Base-by-base conservation (phyloP, 352 stramenopile genomes). In the Globisporangium uncinulatum region DNA sequence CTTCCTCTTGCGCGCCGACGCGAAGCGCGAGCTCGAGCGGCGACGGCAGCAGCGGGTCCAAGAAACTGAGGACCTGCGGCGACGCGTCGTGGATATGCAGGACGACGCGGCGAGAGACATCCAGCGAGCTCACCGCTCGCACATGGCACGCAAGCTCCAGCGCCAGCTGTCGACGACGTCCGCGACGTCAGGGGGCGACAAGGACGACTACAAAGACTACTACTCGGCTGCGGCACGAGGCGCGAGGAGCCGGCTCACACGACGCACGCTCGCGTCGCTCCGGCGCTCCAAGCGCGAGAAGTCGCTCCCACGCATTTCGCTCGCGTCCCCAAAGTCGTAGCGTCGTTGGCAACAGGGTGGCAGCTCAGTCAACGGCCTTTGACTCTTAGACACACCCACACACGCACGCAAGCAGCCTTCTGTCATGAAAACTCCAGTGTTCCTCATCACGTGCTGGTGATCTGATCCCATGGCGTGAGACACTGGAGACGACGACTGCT, bases 261-360 rank as follows among this genome's bases (percentile, higher is more conserved):
- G 65, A 17, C 60, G 70, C 17, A 62, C 66, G 11, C 63, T 74
- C 42, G 48, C 37, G 54, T 71, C 54, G 46, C 59, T 64, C 24
- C 56, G 57, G 48, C 66, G 66, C 36, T 65, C 54, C 13, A 83
- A 79, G 51, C 54, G 69, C 8, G 73, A 75, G 10, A 85, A 81
- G 54, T 76, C 62, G 10, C 24, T 55, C 17, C 50, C 67, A 11
- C 76, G 74, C n/a, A 56, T 78, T 14, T 42, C 58, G 19, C 17
- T 63, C 14, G 51, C 37, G 32, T 41, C 46, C 5, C 41, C 47
- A 20, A 55, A 61, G 55, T 46, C 41, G 15, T 54, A 37, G 39
- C 6, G 32, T 17, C 51, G 21, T 29, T 29, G 24, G 24, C n/a
- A n/a, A n/a, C n/a, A 29, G 6, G 11, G 11, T 17, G 11, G 32